These are phyloP conservation scores for Penicillium paneum DNA, from an alignment of 2,329 filamentous ascomycete genomes.

Conservation along the genomic window DNA sequence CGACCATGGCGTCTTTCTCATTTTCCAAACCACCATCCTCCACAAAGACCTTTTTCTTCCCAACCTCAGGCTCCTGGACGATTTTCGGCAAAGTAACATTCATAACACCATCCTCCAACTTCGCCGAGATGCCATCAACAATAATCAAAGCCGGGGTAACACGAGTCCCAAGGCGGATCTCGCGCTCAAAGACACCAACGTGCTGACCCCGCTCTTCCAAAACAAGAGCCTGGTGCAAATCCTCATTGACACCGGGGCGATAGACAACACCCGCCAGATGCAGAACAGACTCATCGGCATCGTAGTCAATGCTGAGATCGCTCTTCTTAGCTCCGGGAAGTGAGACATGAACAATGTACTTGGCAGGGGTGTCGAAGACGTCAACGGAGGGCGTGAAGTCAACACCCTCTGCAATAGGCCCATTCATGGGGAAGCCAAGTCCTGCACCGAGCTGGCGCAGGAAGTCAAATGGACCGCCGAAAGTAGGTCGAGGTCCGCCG, in stretches of 20 bases:
- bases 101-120: constrained; percentile 74
- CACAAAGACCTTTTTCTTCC: constrained; percentile 19
- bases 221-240: constrained; percentile 61
- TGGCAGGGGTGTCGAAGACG: constrained; percentile 65
- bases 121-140: constrained; percentile 65
- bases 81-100: constrained; percentile 73
- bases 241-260: constrained; percentile 67
- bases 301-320: constrained; percentile 73
- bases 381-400: constrained; percentile 51
- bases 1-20: constrained; percentile 21
- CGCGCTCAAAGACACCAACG: constrained; percentile 71
- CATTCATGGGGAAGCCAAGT: constrained; percentile 29
- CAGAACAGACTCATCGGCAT: constrained; percentile 63
- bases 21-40: constrained; percentile 14
- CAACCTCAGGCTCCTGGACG: constrained; percentile 34
- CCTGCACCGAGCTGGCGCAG: constrained; percentile 29
- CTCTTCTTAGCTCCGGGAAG: constrained; percentile 77
- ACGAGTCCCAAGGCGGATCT: constrained; percentile 56
- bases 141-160: constrained; percentile 62
- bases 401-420: constrained; percentile 19
- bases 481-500: constrained; percentile 2
- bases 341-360: constrained; percentile 68
- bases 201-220: constrained; percentile 69
- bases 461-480: constrained; percentile 18
- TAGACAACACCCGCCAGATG: constrained; percentile 70